Evolutionary conservation across 176 grass and related monocot species (phyloP), one percentile per base, ranked within the genome.

Genomic region (Oryza longistaminata): DNA sequence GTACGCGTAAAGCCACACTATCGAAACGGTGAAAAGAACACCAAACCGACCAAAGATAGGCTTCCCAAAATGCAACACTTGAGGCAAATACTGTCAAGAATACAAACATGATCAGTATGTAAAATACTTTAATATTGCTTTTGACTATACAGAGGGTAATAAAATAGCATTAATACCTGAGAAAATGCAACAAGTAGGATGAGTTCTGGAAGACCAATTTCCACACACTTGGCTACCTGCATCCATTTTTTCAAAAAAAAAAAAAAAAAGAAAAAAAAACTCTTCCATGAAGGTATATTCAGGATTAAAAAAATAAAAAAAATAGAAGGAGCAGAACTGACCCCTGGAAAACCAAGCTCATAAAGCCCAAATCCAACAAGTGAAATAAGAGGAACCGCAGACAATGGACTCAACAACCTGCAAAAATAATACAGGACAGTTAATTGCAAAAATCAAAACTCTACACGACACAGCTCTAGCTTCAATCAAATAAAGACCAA

Each of bases 351-450:
- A 27, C 97, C 97, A 80, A 99, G 97, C 52, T 96, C 93, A 29
- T 99, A 99, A 24, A 99, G 97, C 55, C 97, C 97, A 77, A 99
- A 96, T 48, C 97, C 97, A 82, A 91, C 88, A 3, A 99, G 88
- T 11, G 96, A 87, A 66, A 96, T 70, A 13, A 99, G 46, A 85
- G 97, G 97, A 86, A 91, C 97, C 21, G 97, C 91, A 68, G 97
- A 85, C 14, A 99, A 77, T 24, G 97, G 97, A 76, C 93, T 99
- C 35, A 97, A 75, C 80, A 85, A 80, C 83, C 95, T 97, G 84
- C 78, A 85, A 33, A n/a, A 0, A 29, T 55, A 64, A 49, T 0
- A 79, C 73, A 15, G 24, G 19, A 77, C 1, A 37, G 50, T 77
- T 25, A 68, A 46, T 69, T 37, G 26, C 31, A 87, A 60, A 29